These are phyloP conservation scores for Curvularia spicifera DNA, from an alignment of 2,329 filamentous ascomycete genomes.

Conservation along the genomic window DNA sequence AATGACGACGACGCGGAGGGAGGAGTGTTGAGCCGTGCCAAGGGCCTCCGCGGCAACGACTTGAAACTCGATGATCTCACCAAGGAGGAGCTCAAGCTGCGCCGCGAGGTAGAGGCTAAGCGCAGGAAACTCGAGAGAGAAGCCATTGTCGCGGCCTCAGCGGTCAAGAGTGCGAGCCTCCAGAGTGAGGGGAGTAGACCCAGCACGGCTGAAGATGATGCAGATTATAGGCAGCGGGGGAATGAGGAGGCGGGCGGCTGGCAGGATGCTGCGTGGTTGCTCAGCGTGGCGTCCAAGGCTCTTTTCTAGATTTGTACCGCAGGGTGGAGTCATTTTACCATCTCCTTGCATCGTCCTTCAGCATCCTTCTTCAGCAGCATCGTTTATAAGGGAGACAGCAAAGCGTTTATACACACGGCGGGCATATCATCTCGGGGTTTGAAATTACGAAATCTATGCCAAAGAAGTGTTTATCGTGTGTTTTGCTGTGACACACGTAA, in stretches of 20 bases:
- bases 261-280: slow-evolving; percentile 65
- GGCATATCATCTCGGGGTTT: background rate
- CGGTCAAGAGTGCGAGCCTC: slow-evolving; percentile 11
- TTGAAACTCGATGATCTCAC: slow-evolving; percentile 39
- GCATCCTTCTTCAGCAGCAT: too few species aligned
- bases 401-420: background rate
- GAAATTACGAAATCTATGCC: background rate
- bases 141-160: slow-evolving; percentile 44
- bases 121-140: slow-evolving; percentile 46
- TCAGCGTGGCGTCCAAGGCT: slow-evolving; percentile 60
- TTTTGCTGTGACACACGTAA: background rate
- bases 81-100: slow-evolving; percentile 48
- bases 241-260: slow-evolving; percentile 56
- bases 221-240: slow-evolving; percentile 18
- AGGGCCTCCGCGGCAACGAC: slow-evolving; percentile 31
- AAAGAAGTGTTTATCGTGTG: background rate
- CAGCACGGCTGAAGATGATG: slow-evolving; percentile 12
- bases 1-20: slow-evolving; percentile 34
- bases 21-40: slow-evolving; percentile 33
- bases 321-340: background rate
- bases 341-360: background rate
- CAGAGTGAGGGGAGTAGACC: slow-evolving; percentile 16
- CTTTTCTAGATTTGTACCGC: slow-evolving; percentile 30
- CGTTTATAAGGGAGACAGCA: background rate
- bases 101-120: slow-evolving; percentile 47